Evolutionary conservation across 1,284 basidiomycete species (phyloP).

Genomic region (Cutaneotrichosporon sp.): DNA sequence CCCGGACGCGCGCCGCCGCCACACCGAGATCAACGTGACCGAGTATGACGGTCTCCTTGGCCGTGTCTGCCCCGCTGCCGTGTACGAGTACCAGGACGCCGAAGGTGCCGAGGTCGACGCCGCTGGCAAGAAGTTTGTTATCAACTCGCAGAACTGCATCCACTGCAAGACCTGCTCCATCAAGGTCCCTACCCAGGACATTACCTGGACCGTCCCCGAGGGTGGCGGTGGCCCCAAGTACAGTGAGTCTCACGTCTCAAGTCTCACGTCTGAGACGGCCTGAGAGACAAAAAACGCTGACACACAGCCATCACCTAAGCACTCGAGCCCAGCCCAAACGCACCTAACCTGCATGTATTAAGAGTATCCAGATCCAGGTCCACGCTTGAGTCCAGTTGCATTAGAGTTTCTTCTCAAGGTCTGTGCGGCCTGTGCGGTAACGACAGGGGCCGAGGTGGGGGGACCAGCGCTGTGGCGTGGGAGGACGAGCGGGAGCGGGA

Average conservation of each 20-base stretch:
- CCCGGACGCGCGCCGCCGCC: slow-evolving; percentile 59
- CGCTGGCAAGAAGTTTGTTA: slow-evolving; percentile 82
- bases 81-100: slow-evolving; percentile 88
- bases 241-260: slow-evolving; percentile 58
- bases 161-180: slow-evolving; percentile 88
- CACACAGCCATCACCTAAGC: slow-evolving; percentile 10
- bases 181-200: slow-evolving; percentile 87
- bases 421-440: not conserved
- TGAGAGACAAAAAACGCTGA: not conserved
- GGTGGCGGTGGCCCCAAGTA: slow-evolving; percentile 93
- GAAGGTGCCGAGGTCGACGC: slow-evolving; percentile 61
- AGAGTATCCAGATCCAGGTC: slow-evolving; percentile 3
- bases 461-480: not conserved
- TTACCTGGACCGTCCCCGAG: slow-evolving; percentile 85
- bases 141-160: slow-evolving; percentile 76
- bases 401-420: not conserved
- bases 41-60: slow-evolving; percentile 85
- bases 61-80: slow-evolving; percentile 88
- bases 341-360: slow-evolving; percentile 11
- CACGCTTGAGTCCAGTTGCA: not conserved
- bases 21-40: slow-evolving; percentile 73
- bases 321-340: not conserved
- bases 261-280: too few species aligned
- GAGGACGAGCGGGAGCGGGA: not conserved
- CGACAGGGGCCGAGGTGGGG: not conserved